Evolutionary conservation across 768 basidiomycete genomes (phyloP), one percentile per base, ranked within the genome.

Genomic region (Infundibulicybe gibba): DNA sequence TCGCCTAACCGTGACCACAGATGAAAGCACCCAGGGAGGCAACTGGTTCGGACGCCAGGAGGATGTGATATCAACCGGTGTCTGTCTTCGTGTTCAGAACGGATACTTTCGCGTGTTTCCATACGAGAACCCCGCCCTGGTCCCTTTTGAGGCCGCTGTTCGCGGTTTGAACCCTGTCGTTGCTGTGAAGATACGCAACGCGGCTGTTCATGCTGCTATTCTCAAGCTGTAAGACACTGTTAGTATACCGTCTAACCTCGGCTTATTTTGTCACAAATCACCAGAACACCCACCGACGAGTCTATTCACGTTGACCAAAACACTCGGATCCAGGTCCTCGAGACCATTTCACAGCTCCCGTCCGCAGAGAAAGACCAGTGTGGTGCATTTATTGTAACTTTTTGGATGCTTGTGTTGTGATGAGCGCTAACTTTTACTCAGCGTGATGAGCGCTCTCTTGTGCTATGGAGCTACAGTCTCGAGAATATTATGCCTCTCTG

Each of bases 351-450:
- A 32, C 72, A 76, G 42, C 70, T 94, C 32, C 84, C 85, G 2
- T 69, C 77, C 32, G 90, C 90, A 3, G 88, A 93, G 60, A 92
- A 91, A 68, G 90, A 93, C 44, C 90, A 92, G 54, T 90, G 87
- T 41, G 90, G 84, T 14, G 91, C 91, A 1, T 94, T 94, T 56
- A 79, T 91, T 44, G 74, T 74, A 58, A 44, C 69, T 65, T 38
- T 35, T 33, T 30, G 41, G n/a, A 19, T 42, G 20, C 38, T 6
- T n/a, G 15, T 37, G 42, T 35, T 6, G 10, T 2, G 19, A 40
- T 14, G 15, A 32, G 21, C 21, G 20, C 20, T 11, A 34, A 31
- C 39, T 40, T n/a, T 21, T 42, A 21, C 19, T 11, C 47, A 75
- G 72, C 81, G 89, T 14, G 79, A 86, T 62, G 88, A 91, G 56